These are phyloP conservation scores for Phialemoniopsis sp. DNA, from an alignment of 2,329 filamentous ascomycete species.

Conservation along the genomic window DNA sequence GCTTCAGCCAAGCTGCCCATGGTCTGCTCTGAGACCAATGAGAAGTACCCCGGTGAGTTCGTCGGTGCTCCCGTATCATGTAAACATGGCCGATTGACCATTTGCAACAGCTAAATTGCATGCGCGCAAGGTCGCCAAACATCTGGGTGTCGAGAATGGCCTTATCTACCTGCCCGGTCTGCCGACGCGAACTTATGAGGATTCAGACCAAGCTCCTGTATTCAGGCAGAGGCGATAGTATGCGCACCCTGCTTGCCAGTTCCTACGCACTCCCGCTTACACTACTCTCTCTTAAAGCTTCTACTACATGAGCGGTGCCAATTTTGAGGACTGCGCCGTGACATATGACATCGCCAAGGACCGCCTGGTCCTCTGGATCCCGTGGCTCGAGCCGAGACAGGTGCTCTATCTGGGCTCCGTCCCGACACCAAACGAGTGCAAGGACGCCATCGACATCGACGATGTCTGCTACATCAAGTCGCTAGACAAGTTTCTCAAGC, in stretches of 20 bases:
- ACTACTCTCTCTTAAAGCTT: constrained; percentile 36
- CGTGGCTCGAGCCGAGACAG: constrained; percentile 57
- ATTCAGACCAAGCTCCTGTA: constrained; percentile 52
- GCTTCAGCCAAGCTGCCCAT: background rate
- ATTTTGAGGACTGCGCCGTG: constrained; percentile 50
- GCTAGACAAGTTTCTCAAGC: constrained; percentile 44
- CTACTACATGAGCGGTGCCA: constrained; percentile 52
- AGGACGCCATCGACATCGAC: constrained; percentile 64
- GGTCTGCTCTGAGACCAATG: background rate
- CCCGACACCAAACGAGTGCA: constrained; percentile 57
- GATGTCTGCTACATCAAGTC: constrained; percentile 55
- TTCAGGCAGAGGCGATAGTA: constrained; percentile 59
- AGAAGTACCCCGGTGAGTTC: constrained; percentile 28
- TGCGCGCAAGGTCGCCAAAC: constrained; percentile 49
- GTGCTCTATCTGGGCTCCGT: constrained; percentile 62
- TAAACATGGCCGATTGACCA: background rate
- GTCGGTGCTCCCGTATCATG: background rate
- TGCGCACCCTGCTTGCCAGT: constrained; percentile 10
- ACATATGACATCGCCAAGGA: constrained; percentile 58
- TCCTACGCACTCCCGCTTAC: background rate
- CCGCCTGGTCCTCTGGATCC: constrained; percentile 68
- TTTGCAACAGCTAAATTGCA: constrained; percentile 45
- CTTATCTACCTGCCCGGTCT: constrained; percentile 54
- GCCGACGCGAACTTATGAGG: constrained; percentile 45
- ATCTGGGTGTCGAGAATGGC: constrained; percentile 43